Evolutionary conservation across 306 rosid species (phyloP), one percentile per base, ranked within the genome.

Genomic region (Gastrolobium bilobum): DNA sequence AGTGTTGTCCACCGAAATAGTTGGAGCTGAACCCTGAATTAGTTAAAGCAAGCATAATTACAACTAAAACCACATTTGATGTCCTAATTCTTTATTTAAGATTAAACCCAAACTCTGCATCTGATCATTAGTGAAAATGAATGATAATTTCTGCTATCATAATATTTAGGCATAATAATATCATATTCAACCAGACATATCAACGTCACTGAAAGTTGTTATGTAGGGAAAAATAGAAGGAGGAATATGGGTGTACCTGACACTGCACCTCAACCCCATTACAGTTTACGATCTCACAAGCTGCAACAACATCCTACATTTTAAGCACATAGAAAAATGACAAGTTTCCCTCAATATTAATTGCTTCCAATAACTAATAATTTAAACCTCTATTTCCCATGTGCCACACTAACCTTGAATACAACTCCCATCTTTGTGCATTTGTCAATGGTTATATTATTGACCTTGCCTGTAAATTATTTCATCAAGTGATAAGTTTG

Each of bases 221-320:
- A 74, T 26, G 71, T 39, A 39, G 35, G 39, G 73, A 78, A 33
- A 68, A n/a, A 64, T 34, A 40, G 4, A 20, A 14, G 8, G 14
- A 39, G 62, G 68, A 47, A 20, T 20, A 20, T 20, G 26, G 26
- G 26, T 20, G 26, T 91, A 93, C 98, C 97, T 96, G 98, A 48
- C 99, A 93, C 74, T 96, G 99, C 86, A 90, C 98, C 87, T 96
- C 99, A 78, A 96, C 91, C 68, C 94, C 87, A 79, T 86, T 93
- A 86, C 97, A 89, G 87, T 96, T 96, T 20, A 96, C 99, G 42
- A 96, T 80, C 89, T 96, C 99, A 91, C 60, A 96, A 76, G 99
- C 99, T 82, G 99, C 98, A 83, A 96, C 99, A 77, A 93, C 99
- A 85, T 96, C 98, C 99, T 95, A 86, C 82, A 79, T 80, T 82